Evolutionary conservation across 2,329 filamentous ascomycete genomes (phyloP).

Genomic region (Xylariomycetidae sp.): DNA sequence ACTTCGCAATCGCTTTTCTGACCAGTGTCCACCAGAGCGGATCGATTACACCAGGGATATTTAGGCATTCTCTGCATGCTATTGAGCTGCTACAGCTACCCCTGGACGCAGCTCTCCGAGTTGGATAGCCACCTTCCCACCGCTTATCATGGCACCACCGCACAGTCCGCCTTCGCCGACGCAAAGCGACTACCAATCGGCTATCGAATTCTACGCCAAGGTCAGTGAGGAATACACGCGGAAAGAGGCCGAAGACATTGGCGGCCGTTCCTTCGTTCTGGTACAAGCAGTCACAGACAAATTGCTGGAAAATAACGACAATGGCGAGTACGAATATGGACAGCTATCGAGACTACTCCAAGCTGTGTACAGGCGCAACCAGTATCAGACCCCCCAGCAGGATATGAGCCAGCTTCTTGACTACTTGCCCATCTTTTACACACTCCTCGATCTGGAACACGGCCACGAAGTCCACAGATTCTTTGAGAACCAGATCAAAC

Average conservation of each 20-base stretch:
- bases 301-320: background rate
- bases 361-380: conserved; percentile 3
- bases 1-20: too few relatives aligned
- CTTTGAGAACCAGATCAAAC: conserved; percentile 3
- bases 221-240: conserved; percentile 5
- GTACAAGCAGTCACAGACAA: conserved; percentile 3
- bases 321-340: conserved; percentile 1
- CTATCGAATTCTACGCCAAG: conserved; percentile 3
- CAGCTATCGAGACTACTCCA: conserved; percentile 6
- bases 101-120: too few relatives aligned
- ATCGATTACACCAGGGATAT: too few relatives aligned
- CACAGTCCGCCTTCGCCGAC: conserved; percentile 1
- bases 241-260: conserved; percentile 5
- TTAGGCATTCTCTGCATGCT: too few relatives aligned
- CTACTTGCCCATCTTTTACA: conserved; percentile 8
- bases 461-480: conserved; percentile 7
- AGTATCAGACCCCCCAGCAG: conserved; percentile 1
- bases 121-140: conserved; percentile 2
- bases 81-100: too few relatives aligned
- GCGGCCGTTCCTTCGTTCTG: conserved; percentile 5
- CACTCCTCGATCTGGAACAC: conserved; percentile 5
- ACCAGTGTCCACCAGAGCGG: too few relatives aligned
- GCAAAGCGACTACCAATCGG: conserved; percentile 5
- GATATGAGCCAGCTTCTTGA: conserved; percentile 4
- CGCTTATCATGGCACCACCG: background rate